Evolutionary conservation across 352 stramenopile species (phyloP).

Genomic region (Aphanomyces astaci): DNA sequence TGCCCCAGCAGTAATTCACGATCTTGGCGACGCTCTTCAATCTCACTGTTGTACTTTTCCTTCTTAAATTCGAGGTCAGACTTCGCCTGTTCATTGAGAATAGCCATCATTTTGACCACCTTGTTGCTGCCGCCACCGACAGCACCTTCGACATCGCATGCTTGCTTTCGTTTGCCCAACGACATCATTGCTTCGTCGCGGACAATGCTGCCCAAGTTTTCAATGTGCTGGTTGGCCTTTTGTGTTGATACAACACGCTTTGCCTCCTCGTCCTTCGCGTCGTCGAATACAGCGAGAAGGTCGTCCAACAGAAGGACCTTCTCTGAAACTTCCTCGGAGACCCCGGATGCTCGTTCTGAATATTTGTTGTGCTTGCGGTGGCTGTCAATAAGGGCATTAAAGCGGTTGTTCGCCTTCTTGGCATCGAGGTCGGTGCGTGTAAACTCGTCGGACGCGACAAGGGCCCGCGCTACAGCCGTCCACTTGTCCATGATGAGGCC

Average conservation of each 20-base stretch:
- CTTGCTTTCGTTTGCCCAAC: not conserved
- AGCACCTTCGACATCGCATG: not conserved
- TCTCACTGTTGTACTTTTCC: not conserved
- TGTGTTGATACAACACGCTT: not conserved
- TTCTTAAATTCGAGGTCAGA: not conserved
- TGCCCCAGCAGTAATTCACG: not conserved
- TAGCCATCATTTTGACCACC: not conserved
- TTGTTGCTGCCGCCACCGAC: not conserved
- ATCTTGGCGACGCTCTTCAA: not conserved
- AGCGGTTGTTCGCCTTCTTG: not conserved
- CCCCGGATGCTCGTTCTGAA: not conserved
- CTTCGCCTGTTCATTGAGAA: not conserved
- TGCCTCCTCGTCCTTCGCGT: not conserved
- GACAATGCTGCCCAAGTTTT: not conserved
- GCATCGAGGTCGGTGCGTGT: not conserved
- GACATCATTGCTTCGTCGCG: not conserved
- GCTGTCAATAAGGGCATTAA: slow-evolving; percentile 2
- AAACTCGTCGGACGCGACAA: not conserved
- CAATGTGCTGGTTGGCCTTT: not conserved
- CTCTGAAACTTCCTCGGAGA: not conserved
- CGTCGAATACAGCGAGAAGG: not conserved
- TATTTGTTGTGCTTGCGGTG: not conserved
- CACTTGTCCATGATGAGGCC: not conserved
- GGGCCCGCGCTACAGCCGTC: not conserved
- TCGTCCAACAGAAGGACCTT: not conserved